These are phyloP conservation scores for Saccharomyces eubayanus DNA, from an alignment of 805 yeast species.

Conservation along the genomic window DNA sequence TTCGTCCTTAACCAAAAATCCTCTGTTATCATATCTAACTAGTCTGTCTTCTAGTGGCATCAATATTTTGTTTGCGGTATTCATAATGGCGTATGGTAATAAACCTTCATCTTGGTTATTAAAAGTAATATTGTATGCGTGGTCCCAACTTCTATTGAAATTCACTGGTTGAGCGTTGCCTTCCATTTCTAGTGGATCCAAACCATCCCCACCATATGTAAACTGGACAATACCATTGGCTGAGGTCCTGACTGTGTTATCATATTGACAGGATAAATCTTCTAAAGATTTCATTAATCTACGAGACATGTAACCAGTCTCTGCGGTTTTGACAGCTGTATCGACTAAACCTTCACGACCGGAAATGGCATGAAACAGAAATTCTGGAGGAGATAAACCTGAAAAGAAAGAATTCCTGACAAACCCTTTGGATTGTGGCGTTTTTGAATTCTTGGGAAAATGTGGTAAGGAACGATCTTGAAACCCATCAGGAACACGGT, in stretches of 20 bases:
- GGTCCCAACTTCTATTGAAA: conserved; percentile 90
- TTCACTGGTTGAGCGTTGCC: conserved; percentile 97
- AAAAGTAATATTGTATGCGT: conserved; percentile 68
- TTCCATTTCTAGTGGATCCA: conserved; percentile 98
- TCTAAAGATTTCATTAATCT: conserved; percentile 96
- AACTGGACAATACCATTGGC: conserved; percentile 95
- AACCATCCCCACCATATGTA: conserved; percentile 96
- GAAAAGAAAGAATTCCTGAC: conserved; percentile 92
- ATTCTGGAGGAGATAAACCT: conserved; percentile 94
- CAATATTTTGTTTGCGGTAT: conserved; percentile 47
- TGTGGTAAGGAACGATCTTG: conserved; percentile 98
- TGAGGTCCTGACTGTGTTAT: conserved; percentile 89
- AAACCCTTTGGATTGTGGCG: conserved; percentile 97
- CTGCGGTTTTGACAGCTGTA: conserved; percentile 99
- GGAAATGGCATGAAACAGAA: conserved; percentile 95
- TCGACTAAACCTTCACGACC: conserved; percentile 99
- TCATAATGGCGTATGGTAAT: conserved; percentile 60
- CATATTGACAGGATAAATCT: conserved; percentile 89
- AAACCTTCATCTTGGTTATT: conserved; percentile 46
- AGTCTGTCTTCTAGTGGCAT: conserved; percentile 52
- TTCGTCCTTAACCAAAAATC: conserved; percentile 40
- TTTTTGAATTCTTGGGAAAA: conserved; percentile 88
- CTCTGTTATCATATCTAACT: conserved; percentile 65
- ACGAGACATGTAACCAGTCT: conserved; percentile 97
- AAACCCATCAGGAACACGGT: conserved; percentile 99